Base-by-base conservation (phyloP, 495 filamentous ascomycete genomes). In the Penicillium taxi region DNA sequence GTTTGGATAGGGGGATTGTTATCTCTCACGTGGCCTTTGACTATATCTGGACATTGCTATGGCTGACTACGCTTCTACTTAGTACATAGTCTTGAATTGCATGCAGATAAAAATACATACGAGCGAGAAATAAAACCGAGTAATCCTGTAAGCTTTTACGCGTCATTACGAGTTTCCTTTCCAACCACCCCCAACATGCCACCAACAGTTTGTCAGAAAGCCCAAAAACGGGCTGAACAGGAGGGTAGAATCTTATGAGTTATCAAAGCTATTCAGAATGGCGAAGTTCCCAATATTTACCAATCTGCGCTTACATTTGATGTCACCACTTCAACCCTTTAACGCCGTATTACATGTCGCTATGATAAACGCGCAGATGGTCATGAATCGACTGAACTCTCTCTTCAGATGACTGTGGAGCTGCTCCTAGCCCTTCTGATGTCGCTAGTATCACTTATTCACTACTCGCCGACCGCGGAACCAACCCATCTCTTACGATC, bases 231-330 rank as follows among this genome's bases (percentile, higher is more conserved):
- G 11, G 6, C 15, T 1, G 23, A 36, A 7, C 20, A 30, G 25
- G 32, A 36, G 32, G 32, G 41, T 6, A 23, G 25, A 12, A 19
- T 43, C 6, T 23, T 26, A 27, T 16, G 37, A 27, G 34, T 29
- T 30, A 19, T 37, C 7, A 17, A 43, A 13, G 41, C 26, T 41
- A 41, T 41, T 21, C n/a, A 19, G 41, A 21, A 41, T 34, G 5
- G 2, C 15, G 9, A 9, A 32, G 25, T 22, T n/a, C 32, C 38
- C 6, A 6, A n/a, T 4, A 8, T 9, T 11, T 41, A 27, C 11
- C 2, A 33, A 11, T 9, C 41, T 0, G 37, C 34, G 0, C 11
- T 9, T 14, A 11, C 22, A n/a, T n/a, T n/a, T n/a, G n/a, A n/a
- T n/a, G n/a, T 41, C 33, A 0, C 26, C 41, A 13, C 17, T 5